A percentile compares a stretch with the other conserved stretches of the same genome.
These are phyloP conservation scores for Dactylonectria macrodidyma DNA, from an alignment of 2,329 filamentous ascomycete genomes.

Conservation along the genomic window DNA sequence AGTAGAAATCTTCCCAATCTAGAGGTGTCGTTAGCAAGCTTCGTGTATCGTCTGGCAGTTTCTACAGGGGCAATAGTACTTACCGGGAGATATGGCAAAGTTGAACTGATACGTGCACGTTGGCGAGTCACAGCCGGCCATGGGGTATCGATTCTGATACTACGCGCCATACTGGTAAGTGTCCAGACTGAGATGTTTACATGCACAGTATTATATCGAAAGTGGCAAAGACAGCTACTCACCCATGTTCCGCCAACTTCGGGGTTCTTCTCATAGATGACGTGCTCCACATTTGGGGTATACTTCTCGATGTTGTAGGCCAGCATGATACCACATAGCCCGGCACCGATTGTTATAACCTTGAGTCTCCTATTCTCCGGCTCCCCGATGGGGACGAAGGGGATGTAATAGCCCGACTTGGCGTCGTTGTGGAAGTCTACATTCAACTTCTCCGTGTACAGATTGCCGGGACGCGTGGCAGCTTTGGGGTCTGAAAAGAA, in stretches of 20 bases:
- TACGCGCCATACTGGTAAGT: background rate
- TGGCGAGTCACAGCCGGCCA: conserved; percentile 9
- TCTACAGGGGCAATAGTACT: background rate
- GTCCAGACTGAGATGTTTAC: background rate
- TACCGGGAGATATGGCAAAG: conserved; percentile 12
- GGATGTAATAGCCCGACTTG: background rate
- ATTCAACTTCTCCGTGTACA: conserved; percentile 1
- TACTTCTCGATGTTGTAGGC: conserved; percentile 21
- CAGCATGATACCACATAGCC: conserved; percentile 60
- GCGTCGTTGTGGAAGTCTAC: conserved; percentile 1
- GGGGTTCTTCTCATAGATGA: conserved; percentile 76
- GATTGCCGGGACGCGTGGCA: background rate
- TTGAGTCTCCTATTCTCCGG: conserved; percentile 13
- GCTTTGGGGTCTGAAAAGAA: conserved; percentile 1
- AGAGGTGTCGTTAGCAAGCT: background rate
- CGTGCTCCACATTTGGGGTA: conserved; percentile 63
- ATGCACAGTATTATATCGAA: background rate
- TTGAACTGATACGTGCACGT: conserved; percentile 4
- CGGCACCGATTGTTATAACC: conserved; percentile 43
- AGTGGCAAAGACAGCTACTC: background rate
- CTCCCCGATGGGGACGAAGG: background rate
- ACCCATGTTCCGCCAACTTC: conserved; percentile 60
- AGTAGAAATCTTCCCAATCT: conserved; percentile 16
- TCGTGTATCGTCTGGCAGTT: background rate
- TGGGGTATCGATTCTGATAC: conserved; percentile 17